These are phyloP conservation scores for Chenopodium berlandieri DNA, from an alignment of 148 eudicot genomes.

Conservation along the genomic window DNA sequence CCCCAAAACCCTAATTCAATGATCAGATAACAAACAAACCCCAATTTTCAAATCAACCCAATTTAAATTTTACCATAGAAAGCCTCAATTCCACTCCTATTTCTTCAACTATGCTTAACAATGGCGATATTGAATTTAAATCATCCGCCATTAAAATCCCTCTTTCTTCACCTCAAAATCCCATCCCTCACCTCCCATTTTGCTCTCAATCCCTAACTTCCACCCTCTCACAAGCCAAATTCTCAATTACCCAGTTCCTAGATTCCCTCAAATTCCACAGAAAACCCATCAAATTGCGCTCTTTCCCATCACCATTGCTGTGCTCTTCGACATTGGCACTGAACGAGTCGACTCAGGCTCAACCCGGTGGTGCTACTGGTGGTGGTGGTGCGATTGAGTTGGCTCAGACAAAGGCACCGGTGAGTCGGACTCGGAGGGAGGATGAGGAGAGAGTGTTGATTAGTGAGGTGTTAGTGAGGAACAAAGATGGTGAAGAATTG, in stretches of 20 bases:
- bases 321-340: constrained; percentile 58
- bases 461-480: constrained; percentile 85
- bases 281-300: constrained; percentile 20
- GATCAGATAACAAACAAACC: too few relatives aligned
- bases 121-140: constrained; percentile 52
- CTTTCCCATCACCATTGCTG: constrained; percentile 27
- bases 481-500: constrained; percentile 86
- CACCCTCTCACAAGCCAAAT: constrained; percentile 31
- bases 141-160: constrained; percentile 60
- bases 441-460: constrained; percentile 93
- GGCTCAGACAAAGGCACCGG: constrained; percentile 30
- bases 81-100: neutral
- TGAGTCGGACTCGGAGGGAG: constrained; percentile 43
- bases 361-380: neutral
- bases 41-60: too few relatives aligned
- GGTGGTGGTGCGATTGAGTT: constrained; percentile 12
- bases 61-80: too few relatives aligned
- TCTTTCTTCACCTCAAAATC: constrained; percentile 3
- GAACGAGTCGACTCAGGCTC: constrained; percentile 24
- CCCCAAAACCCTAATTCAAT: too few relatives aligned
- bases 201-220: constrained; percentile 42
- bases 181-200: constrained; percentile 39
- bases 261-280: constrained; percentile 31
- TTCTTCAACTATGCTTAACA: constrained; percentile 44
- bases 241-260: constrained; percentile 43